Evolutionary conservation across 345 rosid genomes (phyloP).

Genomic region (Acer campestre): DNA sequence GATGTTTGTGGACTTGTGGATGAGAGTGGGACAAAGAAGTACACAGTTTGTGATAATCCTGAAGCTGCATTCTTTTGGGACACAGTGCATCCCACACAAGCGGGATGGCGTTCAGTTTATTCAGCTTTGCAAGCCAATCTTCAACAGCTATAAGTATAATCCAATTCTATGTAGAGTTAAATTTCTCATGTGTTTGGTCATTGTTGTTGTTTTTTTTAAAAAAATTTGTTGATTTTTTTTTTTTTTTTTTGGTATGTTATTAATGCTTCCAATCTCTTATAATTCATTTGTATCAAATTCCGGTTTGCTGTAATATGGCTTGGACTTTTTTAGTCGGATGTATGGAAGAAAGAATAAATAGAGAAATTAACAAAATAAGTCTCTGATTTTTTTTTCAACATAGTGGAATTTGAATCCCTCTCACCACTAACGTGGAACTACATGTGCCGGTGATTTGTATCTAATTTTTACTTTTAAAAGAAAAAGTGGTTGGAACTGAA

Average conservation of each 20-base stretch:
- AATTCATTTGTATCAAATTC: neutral
- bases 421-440: too few species aligned
- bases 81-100: conserved; percentile 50
- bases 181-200: neutral
- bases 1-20: conserved; percentile 47
- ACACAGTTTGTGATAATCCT: conserved; percentile 51
- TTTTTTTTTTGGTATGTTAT: neutral
- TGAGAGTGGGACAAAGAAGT: conserved; percentile 39
- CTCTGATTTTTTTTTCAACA: too few species aligned
- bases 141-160: neutral
- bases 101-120: conserved; percentile 60
- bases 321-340: neutral
- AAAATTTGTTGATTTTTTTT: neutral
- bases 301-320: neutral
- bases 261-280: neutral
- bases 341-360: too few species aligned
- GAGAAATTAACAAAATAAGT: too few species aligned
- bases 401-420: too few species aligned
- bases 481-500: too few species aligned
- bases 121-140: conserved; percentile 23
- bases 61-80: conserved; percentile 70
- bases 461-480: too few species aligned
- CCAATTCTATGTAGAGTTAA: neutral
- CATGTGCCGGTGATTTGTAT: too few species aligned
- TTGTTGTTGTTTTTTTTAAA: neutral